These are phyloP conservation scores for Thelonectria discophora DNA, from an alignment of 2,329 filamentous ascomycete genomes.

Conservation along the genomic window DNA sequence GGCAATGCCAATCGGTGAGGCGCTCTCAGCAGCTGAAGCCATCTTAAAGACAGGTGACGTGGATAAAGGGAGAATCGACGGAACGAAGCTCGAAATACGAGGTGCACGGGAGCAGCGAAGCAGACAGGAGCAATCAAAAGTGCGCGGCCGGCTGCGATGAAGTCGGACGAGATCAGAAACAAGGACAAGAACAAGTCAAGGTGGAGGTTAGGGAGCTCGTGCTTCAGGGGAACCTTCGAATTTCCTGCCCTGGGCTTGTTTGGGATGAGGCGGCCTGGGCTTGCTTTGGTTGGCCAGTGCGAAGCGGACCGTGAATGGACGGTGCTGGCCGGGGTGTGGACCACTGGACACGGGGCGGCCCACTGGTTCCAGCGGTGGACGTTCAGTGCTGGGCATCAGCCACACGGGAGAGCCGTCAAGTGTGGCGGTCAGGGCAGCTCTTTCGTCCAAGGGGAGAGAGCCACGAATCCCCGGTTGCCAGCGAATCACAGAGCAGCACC, in stretches of 20 bases:
- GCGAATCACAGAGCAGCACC: constrained; percentile 27
- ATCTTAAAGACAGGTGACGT: constrained; percentile 49
- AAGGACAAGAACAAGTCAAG: constrained; percentile 35
- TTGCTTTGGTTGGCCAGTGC: constrained; percentile 45
- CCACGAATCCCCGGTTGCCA: constrained; percentile 35
- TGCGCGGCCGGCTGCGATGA: constrained; percentile 37
- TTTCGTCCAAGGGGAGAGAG: constrained; percentile 25
- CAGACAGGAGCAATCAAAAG: constrained; percentile 34
- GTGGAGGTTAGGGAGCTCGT: constrained; percentile 44
- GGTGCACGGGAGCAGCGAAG: constrained; percentile 24
- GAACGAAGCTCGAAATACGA: constrained; percentile 21
- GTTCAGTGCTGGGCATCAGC: neutral
- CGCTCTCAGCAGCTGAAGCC: constrained; percentile 68
- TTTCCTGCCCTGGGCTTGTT: constrained; percentile 44
- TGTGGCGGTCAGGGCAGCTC: constrained; percentile 27
- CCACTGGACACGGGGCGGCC: constrained; percentile 39
- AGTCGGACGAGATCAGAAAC: constrained; percentile 37
- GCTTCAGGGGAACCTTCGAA: constrained; percentile 48
- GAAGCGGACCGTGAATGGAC: constrained; percentile 40
- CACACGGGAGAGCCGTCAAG: constrained; percentile 13
- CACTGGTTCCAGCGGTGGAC: constrained; percentile 12
- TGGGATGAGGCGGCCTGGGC: constrained; percentile 34
- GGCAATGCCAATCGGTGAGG: constrained; percentile 77
- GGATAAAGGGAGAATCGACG: constrained; percentile 7
- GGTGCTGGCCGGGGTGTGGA: constrained; percentile 38